Conservation (phyloP, 345 rosid genomes). For the Syzygium oleosum region DNA sequence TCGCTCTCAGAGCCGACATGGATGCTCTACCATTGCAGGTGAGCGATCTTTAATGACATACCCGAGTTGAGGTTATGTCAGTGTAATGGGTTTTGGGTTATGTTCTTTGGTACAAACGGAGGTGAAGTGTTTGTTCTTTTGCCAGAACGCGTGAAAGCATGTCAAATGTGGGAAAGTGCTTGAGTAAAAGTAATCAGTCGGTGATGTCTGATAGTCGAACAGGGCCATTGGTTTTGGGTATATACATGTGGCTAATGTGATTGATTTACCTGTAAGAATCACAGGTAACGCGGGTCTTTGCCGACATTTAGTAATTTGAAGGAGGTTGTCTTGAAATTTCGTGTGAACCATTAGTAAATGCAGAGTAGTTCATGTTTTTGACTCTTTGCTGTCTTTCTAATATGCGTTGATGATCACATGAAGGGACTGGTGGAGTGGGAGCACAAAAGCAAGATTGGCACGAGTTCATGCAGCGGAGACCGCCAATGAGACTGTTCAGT, state of each 20-base stretch:
- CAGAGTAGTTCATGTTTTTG: neutral
- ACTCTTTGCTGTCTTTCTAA: neutral
- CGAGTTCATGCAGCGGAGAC: neutral
- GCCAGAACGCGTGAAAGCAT: too few species aligned
- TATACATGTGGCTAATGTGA: neutral
- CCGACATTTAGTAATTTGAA: neutral
- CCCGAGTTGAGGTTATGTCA: too few species aligned
- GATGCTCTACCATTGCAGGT: too few species aligned
- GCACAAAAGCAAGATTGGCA: conserved; percentile 42
- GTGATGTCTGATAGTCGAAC: too few species aligned
- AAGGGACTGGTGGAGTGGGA: conserved; percentile 75
- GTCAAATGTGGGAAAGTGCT: too few species aligned
- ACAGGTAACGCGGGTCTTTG: neutral
- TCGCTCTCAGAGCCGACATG: too few species aligned
- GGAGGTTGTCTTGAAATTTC: neutral
- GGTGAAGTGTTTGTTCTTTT: too few species aligned
- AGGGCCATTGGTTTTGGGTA: neutral
- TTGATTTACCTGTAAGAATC: neutral
- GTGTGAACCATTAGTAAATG: neutral
- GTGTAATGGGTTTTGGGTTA: too few species aligned
- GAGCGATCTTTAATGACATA: too few species aligned
- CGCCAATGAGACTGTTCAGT: neutral
- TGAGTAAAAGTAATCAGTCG: too few species aligned
- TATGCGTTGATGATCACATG: neutral
- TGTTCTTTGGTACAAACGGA: too few species aligned